Base-by-base conservation (phyloP, 306 rosid genomes). In the Rosa lucieae region DNA sequence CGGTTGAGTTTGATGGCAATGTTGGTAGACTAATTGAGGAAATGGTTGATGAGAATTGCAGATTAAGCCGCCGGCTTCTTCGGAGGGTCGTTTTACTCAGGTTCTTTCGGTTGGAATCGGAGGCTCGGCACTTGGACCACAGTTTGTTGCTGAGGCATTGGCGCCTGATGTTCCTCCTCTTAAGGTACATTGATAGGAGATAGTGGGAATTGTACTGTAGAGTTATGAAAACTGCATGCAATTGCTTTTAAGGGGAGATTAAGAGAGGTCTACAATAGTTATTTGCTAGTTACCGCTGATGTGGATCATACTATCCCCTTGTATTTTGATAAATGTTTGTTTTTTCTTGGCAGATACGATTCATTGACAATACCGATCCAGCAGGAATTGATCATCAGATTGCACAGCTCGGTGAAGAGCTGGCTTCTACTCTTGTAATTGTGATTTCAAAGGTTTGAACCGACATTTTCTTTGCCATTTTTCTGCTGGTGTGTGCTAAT, bases 381-480 rank as follows among this genome's bases (percentile, higher is more conserved):
- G 99, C 96, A 59, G 99, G 99, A 80, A 95, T 95, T 83, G 99
- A 95, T 86, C 99, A 95, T 89, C 99, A 95, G 90, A 90, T 95
- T 89, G 97, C 99, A 29, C 99, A 95, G 83, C 97, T 95, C 66
- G 99, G 98, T 48, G 75, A 92, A 0, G 98, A 95, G 82, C 82
- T 95, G 85, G 92, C 95, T 63, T 87, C 99, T 55, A 93, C 98
- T 5, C 99, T 95, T 69, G 99, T 95, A 12, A 84, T 95, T 44
- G 99, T 95, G 84, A 92, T 91, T 80, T 95, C 99, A 70, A 93
- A 95, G 98, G 99, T 95, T 67, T 56, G 84, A 48, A 26, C 49
- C 39, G 29, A 67, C 76, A 75, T 81, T 51, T 55, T 80, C 20
- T 53, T 9, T 44, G 76, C 75, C 72, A 15, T 51, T 46, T 47